Conservation (phyloP, 768 basidiomycete genomes). For the Asterophora lycoperdoides region DNA sequence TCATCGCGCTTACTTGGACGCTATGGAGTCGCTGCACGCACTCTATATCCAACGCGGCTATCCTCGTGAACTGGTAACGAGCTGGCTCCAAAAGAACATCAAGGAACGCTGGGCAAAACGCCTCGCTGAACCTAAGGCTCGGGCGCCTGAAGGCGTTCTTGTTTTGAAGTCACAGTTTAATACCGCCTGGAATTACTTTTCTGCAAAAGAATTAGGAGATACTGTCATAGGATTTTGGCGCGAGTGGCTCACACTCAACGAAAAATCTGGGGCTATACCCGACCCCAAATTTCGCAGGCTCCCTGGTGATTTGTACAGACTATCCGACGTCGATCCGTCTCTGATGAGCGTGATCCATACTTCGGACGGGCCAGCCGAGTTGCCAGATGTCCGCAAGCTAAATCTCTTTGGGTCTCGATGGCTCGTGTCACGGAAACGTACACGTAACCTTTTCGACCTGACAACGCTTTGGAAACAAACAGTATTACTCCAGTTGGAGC, state of each 20-base stretch:
- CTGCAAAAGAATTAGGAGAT: slow-evolving; percentile 25
- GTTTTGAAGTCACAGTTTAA: slow-evolving; percentile 30
- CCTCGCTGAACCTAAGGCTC: neutral
- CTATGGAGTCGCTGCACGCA: slow-evolving; percentile 18
- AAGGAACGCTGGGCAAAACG: neutral
- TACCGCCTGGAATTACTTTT: slow-evolving; percentile 30
- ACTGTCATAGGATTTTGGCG: slow-evolving; percentile 24
- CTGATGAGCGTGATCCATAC: neutral
- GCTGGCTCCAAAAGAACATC: slow-evolving; percentile 27
- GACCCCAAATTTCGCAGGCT: too few species aligned
- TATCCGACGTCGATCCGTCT: neutral
- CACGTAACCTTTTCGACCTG: neutral
- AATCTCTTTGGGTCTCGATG: neutral
- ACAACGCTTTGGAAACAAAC: neutral
- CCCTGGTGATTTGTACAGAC: too few species aligned
- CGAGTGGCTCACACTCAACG: too few species aligned
- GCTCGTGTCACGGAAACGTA: neutral
- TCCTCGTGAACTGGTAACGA: slow-evolving; percentile 20
- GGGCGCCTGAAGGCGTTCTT: slow-evolving; percentile 18
- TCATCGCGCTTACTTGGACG: slow-evolving; percentile 22
- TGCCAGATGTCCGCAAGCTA: neutral
- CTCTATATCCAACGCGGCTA: slow-evolving; percentile 30
- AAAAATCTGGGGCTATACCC: slow-evolving; percentile 20
- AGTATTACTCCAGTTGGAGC: neutral
- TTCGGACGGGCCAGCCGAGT: neutral